Evolutionary conservation across 805 yeast genomes (phyloP).

Genomic region (Soucietia sequanensis): DNA sequence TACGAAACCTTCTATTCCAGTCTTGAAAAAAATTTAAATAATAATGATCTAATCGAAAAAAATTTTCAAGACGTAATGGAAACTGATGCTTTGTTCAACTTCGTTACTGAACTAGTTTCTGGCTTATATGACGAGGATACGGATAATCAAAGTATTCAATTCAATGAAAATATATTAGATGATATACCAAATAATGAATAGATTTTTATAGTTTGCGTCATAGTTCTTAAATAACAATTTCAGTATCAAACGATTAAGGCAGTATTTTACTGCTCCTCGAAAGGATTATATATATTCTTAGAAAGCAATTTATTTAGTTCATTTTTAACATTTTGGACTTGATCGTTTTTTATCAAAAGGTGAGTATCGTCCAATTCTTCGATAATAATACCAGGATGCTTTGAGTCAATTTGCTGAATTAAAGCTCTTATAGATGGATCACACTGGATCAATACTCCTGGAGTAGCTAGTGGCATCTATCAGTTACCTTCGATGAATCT

Average conservation of each 20-base stretch:
- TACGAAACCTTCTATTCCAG: slow-evolving; percentile 53
- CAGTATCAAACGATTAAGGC: no score
- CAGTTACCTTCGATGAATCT: no score
- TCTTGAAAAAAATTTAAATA: slow-evolving; percentile 20
- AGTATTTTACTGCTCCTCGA: slow-evolving; percentile 63
- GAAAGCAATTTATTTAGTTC: slow-evolving; percentile 77
- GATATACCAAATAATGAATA: slow-evolving; percentile 19
- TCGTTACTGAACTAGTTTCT: slow-evolving; percentile 38
- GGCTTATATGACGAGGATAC: slow-evolving; percentile 21
- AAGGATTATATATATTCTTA: slow-evolving; percentile 81
- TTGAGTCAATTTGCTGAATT: slow-evolving; percentile 77
- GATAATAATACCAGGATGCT: slow-evolving; percentile 62
- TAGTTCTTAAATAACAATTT: no score
- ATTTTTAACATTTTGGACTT: slow-evolving; percentile 70
- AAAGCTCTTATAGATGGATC: slow-evolving; percentile 93
- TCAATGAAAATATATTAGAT: slow-evolving; percentile 26
- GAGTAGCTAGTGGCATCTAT: slow-evolving; percentile 44
- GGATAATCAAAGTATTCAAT: slow-evolving; percentile 7
- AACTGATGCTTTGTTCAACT: slow-evolving; percentile 56
- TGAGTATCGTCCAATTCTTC: slow-evolving; percentile 93
- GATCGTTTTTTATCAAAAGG: slow-evolving; percentile 72
- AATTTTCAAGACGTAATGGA: slow-evolving; percentile 56
- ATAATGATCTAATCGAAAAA: slow-evolving; percentile 16
- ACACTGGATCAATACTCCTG: slow-evolving; percentile 49
- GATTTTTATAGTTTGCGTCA: slow-evolving; percentile 5